Percentiles rank a stretch among this genome's conserved stretches.
phyloP scores from a whole-genome alignment of 2,329 filamentous ascomycete genomes.

The Paecilomyces formosus region DNA sequence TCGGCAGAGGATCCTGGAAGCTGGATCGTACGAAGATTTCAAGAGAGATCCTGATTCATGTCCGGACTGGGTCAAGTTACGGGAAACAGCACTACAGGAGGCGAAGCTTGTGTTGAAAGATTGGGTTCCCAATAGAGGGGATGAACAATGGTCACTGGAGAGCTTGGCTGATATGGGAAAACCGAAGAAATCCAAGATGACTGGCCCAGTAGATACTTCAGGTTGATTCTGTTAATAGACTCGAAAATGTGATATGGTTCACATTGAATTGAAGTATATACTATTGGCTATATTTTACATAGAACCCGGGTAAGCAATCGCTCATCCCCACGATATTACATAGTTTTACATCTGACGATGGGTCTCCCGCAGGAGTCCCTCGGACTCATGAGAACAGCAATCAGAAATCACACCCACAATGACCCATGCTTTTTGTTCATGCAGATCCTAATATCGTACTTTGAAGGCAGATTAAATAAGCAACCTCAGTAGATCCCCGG shows the following conservation, averaged over 20 bases:
- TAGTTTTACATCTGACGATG: not conserved
- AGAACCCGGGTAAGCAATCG: not conserved
- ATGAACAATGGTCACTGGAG: slow-evolving; percentile 28
- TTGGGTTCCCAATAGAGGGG: slow-evolving; percentile 31
- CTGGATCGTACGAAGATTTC: slow-evolving; percentile 21
- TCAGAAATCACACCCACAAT: not conserved
- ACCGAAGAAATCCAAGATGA: not conserved
- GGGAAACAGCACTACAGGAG: slow-evolving; percentile 21
- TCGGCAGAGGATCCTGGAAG: slow-evolving; percentile 1
- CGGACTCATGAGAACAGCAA: not conserved
- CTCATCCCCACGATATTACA: not conserved
- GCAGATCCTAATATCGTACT: not conserved
- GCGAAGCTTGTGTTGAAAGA: slow-evolving; percentile 24
- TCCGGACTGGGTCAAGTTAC: slow-evolving; percentile 9
- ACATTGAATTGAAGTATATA: not conserved
- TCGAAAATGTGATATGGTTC: not conserved
- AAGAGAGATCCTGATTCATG: slow-evolving; percentile 13
- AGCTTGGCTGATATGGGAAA: not conserved
- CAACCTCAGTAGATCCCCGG: slow-evolving; percentile 67
- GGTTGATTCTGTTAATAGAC: not conserved
- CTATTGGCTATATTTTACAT: not conserved
- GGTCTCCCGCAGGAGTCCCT: not conserved
- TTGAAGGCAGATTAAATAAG: not conserved
- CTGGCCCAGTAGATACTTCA: not conserved
- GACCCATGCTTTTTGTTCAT: not conserved